Base-by-base conservation (phyloP, 1,284 basidiomycete genomes). In the Rhodotorula sp. region DNA sequence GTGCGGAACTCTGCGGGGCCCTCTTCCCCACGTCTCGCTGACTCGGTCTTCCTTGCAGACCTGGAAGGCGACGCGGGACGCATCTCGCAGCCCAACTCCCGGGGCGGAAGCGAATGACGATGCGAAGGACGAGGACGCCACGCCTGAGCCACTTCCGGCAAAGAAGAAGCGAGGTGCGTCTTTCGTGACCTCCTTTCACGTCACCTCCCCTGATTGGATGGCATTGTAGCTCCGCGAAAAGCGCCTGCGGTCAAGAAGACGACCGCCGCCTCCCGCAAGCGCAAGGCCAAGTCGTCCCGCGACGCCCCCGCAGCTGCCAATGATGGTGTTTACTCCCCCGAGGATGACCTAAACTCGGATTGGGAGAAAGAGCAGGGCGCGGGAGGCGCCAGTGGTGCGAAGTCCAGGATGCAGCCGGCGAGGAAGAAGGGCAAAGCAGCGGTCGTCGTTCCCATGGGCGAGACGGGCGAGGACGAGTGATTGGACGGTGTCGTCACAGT, bases 241-340 rank as follows among this genome's bases (percentile, higher is more conserved):
- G 44, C 48, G 6, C 34, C 54, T 4, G 26, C 24, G 46, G 13
- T 7, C 26, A 65, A 65, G 51, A 70, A 70, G 44, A 59, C 66
- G 52, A 65, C 71, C 1, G 53, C 50, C 10, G 65, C 66, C 6
- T 64, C 62, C 8, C 59, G 68, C 30, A 62, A 64, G 48, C 64
- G 59, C 7, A 59, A 44, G 16, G 53, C 44, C 5, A 28, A 72
- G 37, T 59, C 40, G 30, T 47, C 28, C 9, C 31, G 59, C 20
- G 67, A 64, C 20, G 62, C 51, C 11, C 67, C 67, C 15, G 67
- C 67, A 1, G 67, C 60, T 1, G 67, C 31, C 26, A 60, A 57
- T 22, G 70, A 59, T 26, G 70, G 67, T 44, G 58, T 54, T 18
- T 67, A 62, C n/a, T 72, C 67, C 59, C 28, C 40, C 8, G 70